A percentile compares a stretch with the other conserved stretches of the same genome.
Evolutionary conservation across 1,284 basidiomycete species (phyloP).

Genomic region (Boletus sp.): DNA sequence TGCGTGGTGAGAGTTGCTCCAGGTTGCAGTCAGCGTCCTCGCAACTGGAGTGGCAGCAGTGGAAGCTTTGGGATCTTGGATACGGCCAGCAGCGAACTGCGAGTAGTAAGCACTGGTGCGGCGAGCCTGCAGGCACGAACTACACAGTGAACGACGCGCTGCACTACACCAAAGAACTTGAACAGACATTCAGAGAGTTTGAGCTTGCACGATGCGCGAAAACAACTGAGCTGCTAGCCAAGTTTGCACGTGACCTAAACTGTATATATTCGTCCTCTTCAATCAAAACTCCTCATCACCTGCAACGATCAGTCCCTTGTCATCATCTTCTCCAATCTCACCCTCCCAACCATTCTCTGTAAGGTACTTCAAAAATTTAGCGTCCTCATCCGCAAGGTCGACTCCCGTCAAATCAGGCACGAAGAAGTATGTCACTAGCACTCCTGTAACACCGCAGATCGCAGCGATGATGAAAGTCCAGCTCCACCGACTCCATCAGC

Average conservation of each 20-base stretch:
- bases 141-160: constrained; percentile 24
- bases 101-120: constrained; percentile 29
- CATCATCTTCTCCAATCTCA: constrained; percentile 55
- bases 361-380: constrained; percentile 58
- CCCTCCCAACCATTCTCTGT: constrained; percentile 65
- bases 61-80: constrained; percentile 9
- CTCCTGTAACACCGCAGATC: constrained; percentile 60
- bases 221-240: neutral
- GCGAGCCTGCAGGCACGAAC: constrained; percentile 18
- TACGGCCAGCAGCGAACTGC: constrained; percentile 14
- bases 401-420: constrained; percentile 66
- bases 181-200: constrained; percentile 29
- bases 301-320: constrained; percentile 32
- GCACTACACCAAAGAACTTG: constrained; percentile 28
- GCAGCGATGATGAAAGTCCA: constrained; percentile 73
- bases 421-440: constrained; percentile 66
- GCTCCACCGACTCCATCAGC: constrained; percentile 33
- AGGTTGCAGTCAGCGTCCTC: constrained; percentile 3
- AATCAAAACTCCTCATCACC: constrained; percentile 15
- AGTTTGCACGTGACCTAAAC: constrained; percentile 22
- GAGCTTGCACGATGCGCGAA: neutral
- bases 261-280: neutral
- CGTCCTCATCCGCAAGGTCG: constrained; percentile 67
- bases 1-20: constrained; percentile 2
- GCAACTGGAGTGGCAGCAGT: constrained; percentile 3